phyloP scores from a whole-genome alignment of 768 basidiomycete genomes.

The Lactifluus echinatus region DNA sequence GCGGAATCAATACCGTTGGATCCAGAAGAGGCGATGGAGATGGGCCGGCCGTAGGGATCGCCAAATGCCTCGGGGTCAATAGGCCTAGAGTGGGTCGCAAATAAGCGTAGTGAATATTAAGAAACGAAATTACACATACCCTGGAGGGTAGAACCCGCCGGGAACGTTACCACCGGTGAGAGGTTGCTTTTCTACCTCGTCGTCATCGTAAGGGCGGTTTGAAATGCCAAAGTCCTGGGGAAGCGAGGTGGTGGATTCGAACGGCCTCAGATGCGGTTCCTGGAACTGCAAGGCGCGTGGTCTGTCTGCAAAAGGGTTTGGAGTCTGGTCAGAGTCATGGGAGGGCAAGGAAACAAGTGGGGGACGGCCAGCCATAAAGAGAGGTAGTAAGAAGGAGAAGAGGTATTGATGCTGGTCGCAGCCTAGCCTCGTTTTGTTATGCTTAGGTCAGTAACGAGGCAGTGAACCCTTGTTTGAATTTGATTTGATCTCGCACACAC shows the following conservation, averaged over 20 bases:
- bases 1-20: slow-evolving; percentile 31
- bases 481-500: background rate
- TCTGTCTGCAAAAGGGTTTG: slow-evolving; percentile 69
- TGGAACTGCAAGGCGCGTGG: slow-evolving; percentile 53
- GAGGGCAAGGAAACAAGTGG: slow-evolving; percentile 26
- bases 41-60: slow-evolving; percentile 54
- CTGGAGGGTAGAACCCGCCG: slow-evolving; percentile 67
- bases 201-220: slow-evolving; percentile 44
- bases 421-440: slow-evolving; percentile 20
- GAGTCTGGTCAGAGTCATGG: slow-evolving; percentile 35
- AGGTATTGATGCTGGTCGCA: background rate
- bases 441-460: slow-evolving; percentile 20
- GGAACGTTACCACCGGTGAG: slow-evolving; percentile 52
- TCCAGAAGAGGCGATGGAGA: slow-evolving; percentile 30
- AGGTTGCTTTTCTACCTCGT: slow-evolving; percentile 73
- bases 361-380: slow-evolving; percentile 24
- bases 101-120: background rate
- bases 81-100: slow-evolving; percentile 19
- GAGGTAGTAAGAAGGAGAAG: background rate
- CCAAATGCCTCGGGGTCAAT: slow-evolving; percentile 55
- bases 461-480: slow-evolving; percentile 8
- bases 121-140: slow-evolving; percentile 37
- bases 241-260: slow-evolving; percentile 50
- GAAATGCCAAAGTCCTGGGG: slow-evolving; percentile 39
- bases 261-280: slow-evolving; percentile 48